Base-by-base conservation (phyloP, 1,139 yeast genomes). In the Debaryomyces fabryi region DNA sequence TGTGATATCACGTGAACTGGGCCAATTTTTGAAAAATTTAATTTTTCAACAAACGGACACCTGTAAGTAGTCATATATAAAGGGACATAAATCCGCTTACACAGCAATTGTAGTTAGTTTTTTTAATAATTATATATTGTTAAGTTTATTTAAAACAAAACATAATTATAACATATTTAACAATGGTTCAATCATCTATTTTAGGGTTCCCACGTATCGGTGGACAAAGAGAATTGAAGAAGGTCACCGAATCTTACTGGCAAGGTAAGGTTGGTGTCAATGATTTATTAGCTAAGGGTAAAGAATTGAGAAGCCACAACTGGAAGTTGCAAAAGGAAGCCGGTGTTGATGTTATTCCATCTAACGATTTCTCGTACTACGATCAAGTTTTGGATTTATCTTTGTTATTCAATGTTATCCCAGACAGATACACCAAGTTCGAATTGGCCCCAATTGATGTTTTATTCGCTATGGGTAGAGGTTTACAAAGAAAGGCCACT, bases 191-290 rank as follows among this genome's bases (percentile, higher is more conserved):
- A 76, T 92, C 98, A 60, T 85, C 97, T 68, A 95, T 92, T 65
- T 85, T 92, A 79, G 99, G 99, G 76, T 92, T 92, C 92, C 99
- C 99, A 81, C 93, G 98, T 83, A 92, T 87, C 65, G 95, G 99
- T 70, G 96, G 97, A 64, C 91, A 91, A 82, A 93, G 99, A 86
- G 99, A 93, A 81, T 86, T 93, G 76, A 93, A 93, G 82, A 93
- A 93, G 80, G 89, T 89, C 75, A 93, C 99, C 62, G 99, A 93
- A 79, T 87, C 96, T 72, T 93, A 93, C 92, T 93, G 99, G 99
- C 76, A 83, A 63, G 97, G 97, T 69, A 92, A 92, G 81, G 88
- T 86, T 63, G 67, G 86, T 56, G 90, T 82, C 58, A 97, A 89
- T 53, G 96, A 90, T 68, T 85, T 93, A 63, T 77, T 89, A 74